Conservation (phyloP, 2,329 filamentous ascomycete species). For the Colletotrichum noveboracense region DNA sequence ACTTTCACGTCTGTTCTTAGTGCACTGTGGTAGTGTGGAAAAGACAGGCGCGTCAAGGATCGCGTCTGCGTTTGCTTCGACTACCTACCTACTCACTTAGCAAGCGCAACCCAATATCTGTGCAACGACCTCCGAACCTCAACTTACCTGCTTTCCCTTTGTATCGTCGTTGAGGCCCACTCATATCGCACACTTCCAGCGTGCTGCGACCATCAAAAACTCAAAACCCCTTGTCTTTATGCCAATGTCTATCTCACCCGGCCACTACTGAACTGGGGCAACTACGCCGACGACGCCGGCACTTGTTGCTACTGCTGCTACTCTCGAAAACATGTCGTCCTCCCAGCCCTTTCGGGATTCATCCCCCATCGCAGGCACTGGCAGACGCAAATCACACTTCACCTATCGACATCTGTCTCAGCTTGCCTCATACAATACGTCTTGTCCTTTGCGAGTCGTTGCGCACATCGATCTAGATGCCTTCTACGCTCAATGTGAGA, state of each 20-base stretch:
- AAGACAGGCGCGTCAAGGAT: conserved; percentile 3
- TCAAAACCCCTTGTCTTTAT: neutral
- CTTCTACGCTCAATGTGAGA: conserved; percentile 97
- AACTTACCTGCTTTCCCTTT: neutral
- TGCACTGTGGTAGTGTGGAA: neutral
- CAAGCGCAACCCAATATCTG: neutral
- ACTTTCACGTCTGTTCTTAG: neutral
- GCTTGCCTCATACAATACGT: conserved; percentile 72
- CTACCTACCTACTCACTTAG: neutral
- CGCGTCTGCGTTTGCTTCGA: neutral
- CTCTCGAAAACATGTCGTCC: conserved; percentile 16
- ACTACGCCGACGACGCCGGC: neutral
- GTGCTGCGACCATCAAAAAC: neutral
- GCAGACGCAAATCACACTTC: conserved; percentile 65
- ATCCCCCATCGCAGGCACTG: conserved; percentile 6
- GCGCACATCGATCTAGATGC: conserved; percentile 96
- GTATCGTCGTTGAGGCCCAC: neutral
- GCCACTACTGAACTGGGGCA: neutral
- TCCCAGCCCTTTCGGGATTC: conserved; percentile 19
- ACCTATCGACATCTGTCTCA: conserved; percentile 84
- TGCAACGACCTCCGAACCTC: neutral
- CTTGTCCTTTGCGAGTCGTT: conserved; percentile 83
- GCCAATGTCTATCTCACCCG: neutral
- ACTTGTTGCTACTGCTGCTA: neutral
- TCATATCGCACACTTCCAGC: neutral